Evolutionary conservation across 2,329 filamentous ascomycete species (phyloP), one percentile per base, ranked within the genome.

Genomic region (Cytospora chrysosperma): DNA sequence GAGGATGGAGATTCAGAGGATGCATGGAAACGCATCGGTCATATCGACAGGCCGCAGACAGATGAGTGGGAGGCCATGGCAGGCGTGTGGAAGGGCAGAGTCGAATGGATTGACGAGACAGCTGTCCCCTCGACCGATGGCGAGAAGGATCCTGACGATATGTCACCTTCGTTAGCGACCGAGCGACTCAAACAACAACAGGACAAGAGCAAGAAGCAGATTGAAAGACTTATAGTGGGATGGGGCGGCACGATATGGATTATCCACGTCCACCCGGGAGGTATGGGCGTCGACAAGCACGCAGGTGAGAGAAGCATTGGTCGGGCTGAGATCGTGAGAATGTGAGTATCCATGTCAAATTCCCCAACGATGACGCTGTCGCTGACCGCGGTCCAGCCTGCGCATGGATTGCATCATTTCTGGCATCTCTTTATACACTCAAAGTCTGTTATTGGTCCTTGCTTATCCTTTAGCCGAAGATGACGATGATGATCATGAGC

Each of bases 191-290:
- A 78, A 64, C 76, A 83, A 34, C 82, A 85, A 68, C 76, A 78
- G 52, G 74, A 77, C n/a, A 77, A 77, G 58, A 76, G 73, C 47
- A 81, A 76, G 55, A 78, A 79, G 67, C 76, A 76, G 13, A 82
- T 86, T 17, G 94, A 98, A 75, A 91, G 94, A 70, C 80, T 98
- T 24, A 79, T 99, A 9, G 90, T 99, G 27, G 95, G 95, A 12
- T 99, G 96, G 95, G 95, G 95, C 66, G 90, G 93, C 63, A 96
- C 91, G 1, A 92, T 97, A 61, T 99, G 95, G 95, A 89, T 99
- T 58, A 89, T 99, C 61, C 90, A 97, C 74, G 89, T 99, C 21
- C 90, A 93, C 72, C 88, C 91, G 6, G 90, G 90, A 17, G 86
- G 86, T n/a, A 74, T 85, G 51, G 86, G 87, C 5, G 77, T 84